phyloP scores from a whole-genome alignment of 768 basidiomycete genomes.

The Trichaptum fuscoviolaceum region DNA sequence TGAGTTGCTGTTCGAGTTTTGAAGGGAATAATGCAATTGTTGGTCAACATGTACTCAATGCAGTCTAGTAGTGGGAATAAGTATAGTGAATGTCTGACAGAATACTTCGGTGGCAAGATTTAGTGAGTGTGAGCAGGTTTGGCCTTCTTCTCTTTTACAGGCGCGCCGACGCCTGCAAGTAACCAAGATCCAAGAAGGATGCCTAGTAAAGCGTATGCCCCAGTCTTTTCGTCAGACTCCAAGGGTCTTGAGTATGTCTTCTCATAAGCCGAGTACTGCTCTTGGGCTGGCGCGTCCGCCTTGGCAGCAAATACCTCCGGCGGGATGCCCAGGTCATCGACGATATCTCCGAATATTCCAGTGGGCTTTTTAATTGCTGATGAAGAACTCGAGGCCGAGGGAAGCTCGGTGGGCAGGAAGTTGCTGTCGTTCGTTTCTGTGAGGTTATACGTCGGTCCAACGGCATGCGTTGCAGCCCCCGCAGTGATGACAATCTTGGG shows the following conservation, averaged over 20 bases:
- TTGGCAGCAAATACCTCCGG: conserved; percentile 12
- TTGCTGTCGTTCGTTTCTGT: conserved; percentile 14
- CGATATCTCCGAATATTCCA: conserved; percentile 15
- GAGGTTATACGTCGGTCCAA: conserved; percentile 41
- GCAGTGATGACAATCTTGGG: conserved; percentile 51
- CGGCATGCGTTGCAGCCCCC: conserved; percentile 42
- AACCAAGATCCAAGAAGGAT: conserved; percentile 46
- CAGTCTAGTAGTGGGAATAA: background rate
- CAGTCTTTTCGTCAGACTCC: conserved; percentile 40
- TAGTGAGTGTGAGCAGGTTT: conserved; percentile 13
- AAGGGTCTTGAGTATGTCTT: conserved; percentile 26
- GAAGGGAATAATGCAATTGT: background rate
- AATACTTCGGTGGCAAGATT: background rate
- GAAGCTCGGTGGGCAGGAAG: conserved; percentile 21
- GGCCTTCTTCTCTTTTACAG: conserved; percentile 5
- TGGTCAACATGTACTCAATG: background rate
- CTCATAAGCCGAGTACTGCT: conserved; percentile 14
- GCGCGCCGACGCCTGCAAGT: conserved; percentile 28
- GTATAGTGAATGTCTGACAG: background rate
- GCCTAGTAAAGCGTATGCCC: conserved; percentile 44
- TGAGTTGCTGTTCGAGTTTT: background rate
- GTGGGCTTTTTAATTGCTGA: background rate
- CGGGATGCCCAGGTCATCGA: conserved; percentile 9
- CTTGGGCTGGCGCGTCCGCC: conserved; percentile 9
- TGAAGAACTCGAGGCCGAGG: background rate